Conservation (phyloP, 2,329 filamentous ascomycete species). For the Pyrenochaeta sp. region DNA sequence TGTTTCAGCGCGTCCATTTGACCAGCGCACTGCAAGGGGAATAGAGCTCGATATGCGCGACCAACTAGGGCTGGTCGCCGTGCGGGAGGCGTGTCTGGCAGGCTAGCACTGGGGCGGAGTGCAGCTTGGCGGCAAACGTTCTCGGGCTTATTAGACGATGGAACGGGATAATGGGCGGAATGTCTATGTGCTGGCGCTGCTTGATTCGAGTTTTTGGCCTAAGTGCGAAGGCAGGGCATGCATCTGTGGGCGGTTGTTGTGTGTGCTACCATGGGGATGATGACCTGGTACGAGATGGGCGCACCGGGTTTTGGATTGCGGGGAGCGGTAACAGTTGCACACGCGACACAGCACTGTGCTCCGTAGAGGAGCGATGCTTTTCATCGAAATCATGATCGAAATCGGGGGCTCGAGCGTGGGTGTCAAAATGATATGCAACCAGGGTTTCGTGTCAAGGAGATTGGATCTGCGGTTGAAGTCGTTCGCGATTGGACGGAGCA, state of each 20-base stretch:
- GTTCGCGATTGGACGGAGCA: constrained; percentile 6
- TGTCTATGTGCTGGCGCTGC: constrained; percentile 2
- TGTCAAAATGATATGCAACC: not conserved
- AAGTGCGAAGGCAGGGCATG: too few species aligned
- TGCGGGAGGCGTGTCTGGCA: constrained; percentile 12
- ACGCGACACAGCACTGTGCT: not conserved
- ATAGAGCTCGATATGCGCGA: constrained; percentile 13
- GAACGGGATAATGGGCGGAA: not conserved
- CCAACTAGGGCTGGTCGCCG: constrained; percentile 16
- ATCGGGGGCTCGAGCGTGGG: not conserved
- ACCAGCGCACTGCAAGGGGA: constrained; percentile 13
- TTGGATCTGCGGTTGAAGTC: constrained; percentile 2
- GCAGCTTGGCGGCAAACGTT: constrained; percentile 20
- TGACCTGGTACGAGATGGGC: not conserved
- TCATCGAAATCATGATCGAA: not conserved
- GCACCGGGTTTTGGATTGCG: too few species aligned
- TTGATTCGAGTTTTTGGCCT: not conserved
- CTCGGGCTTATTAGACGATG: constrained; percentile 10
- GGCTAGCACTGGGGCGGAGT: constrained; percentile 11
- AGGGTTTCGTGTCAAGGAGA: constrained; percentile 6
- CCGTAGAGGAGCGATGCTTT: not conserved
- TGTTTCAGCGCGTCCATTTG: constrained; percentile 12
- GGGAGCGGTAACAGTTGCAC: not conserved
- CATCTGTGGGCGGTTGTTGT: too few species aligned
- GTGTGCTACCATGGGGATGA: not conserved